A percentile compares a stretch with the other conserved stretches of the same genome.
These are phyloP conservation scores for Hordeum marinum DNA, from an alignment of 176 grass and related monocot species.

Conservation along the genomic window DNA sequence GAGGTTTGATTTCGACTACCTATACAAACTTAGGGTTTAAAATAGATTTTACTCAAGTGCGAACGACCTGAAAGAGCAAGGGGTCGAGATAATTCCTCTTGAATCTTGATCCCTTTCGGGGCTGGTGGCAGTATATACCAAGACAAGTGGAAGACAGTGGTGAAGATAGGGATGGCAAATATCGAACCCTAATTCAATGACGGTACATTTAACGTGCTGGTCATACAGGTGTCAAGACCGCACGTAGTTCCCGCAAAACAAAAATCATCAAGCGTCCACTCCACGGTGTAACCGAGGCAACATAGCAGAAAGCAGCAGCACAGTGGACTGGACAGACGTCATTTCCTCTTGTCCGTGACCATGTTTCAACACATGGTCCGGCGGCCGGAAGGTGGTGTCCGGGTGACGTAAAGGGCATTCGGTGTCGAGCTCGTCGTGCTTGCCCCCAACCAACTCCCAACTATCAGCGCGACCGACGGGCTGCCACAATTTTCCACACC, in stretches of 20 bases:
- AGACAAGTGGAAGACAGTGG: background rate
- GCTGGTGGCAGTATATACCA: background rate
- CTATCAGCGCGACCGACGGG: conserved; percentile 14
- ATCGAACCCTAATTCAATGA: background rate
- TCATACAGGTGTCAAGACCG: background rate
- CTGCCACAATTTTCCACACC: conserved; percentile 21
- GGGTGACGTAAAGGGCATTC: background rate
- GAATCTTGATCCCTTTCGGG: no score
- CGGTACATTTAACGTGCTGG: background rate
- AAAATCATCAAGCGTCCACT: background rate
- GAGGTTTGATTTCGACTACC: no score
- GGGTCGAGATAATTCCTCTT: no score
- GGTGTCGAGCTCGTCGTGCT: background rate
- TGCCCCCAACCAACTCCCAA: conserved; percentile 39
- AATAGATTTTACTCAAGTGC: no score
- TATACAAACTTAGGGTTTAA: no score
- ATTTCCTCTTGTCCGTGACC: background rate
- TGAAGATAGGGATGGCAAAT: background rate
- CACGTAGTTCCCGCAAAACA: background rate
- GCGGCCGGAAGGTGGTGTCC: background rate
- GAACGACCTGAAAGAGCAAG: no score
- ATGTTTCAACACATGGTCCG: background rate
- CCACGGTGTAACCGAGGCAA: no score
- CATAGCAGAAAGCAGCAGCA: no score
- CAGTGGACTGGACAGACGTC: background rate